A percentile compares a stretch with the other conserved stretches of the same genome.
Conservation (phyloP, 2,329 filamentous ascomycete species). For the Epicoccum nigrum region DNA sequence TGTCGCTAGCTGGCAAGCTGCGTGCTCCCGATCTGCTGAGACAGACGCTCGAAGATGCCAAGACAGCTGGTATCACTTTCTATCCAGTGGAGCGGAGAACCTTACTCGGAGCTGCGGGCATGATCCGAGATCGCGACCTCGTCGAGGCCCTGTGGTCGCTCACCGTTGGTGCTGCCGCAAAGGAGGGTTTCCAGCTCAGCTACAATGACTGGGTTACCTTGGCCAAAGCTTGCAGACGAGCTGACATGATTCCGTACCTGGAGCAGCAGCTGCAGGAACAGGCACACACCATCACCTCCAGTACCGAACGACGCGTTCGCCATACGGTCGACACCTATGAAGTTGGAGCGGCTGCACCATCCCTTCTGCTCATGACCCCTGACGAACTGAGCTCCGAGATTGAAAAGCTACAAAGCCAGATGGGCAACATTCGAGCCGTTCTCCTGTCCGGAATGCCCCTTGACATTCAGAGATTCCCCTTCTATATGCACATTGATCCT, state of each 20-base stretch:
- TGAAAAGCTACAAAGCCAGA: conserved; percentile 29
- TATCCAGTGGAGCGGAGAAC: conserved; percentile 29
- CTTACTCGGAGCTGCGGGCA: conserved; percentile 39
- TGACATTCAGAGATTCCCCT: conserved; percentile 43
- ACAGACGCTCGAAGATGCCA: conserved; percentile 33
- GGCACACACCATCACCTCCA: conserved; percentile 31
- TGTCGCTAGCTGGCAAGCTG: conserved; percentile 39
- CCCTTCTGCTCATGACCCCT: conserved; percentile 16
- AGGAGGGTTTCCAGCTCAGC: conserved; percentile 27
- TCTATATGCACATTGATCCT: conserved; percentile 48
- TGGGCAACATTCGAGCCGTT: conserved; percentile 36
- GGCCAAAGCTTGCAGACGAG: conserved; percentile 38
- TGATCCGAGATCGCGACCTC: conserved; percentile 28
- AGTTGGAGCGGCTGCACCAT: background rate
- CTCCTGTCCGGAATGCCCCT: conserved; percentile 43
- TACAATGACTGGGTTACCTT: conserved; percentile 44
- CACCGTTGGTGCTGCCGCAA: conserved; percentile 31
- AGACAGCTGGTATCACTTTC: conserved; percentile 26
- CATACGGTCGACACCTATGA: background rate
- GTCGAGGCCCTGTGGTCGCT: conserved; percentile 41
- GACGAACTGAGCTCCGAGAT: conserved; percentile 27
- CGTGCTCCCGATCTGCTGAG: conserved; percentile 33
- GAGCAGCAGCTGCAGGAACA: conserved; percentile 32
- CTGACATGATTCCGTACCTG: conserved; percentile 31
- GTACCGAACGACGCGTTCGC: conserved; percentile 16